These are phyloP conservation scores for Ensete ventricosum DNA, from an alignment of 176 grass and related monocot species.

Conservation along the genomic window DNA sequence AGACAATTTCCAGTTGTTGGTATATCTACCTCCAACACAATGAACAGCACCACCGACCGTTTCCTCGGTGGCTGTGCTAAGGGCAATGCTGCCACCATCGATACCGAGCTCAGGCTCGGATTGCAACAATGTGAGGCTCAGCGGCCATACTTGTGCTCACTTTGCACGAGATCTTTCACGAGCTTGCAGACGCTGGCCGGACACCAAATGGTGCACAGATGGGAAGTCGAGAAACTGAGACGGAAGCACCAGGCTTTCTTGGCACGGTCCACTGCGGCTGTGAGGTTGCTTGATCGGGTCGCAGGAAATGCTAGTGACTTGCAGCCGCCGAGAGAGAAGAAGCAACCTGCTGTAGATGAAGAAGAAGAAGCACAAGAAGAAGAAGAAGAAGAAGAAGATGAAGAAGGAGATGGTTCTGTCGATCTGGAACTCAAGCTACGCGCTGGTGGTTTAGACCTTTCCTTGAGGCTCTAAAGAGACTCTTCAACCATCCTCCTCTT, in stretches of 20 bases:
- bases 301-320: no score
- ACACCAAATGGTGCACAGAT: slow-evolving; percentile 7
- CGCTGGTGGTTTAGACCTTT: neutral
- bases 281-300: neutral
- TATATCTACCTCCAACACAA: no score
- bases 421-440: neutral
- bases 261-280: neutral
- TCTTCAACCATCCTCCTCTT: no score
- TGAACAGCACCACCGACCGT: no score
- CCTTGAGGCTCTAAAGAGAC: neutral
- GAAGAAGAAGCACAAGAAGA: no score
- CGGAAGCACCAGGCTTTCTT: neutral
- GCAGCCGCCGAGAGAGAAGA: no score
- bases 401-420: neutral
- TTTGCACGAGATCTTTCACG: neutral
- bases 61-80: no score
- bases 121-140: neutral
- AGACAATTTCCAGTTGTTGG: no score
- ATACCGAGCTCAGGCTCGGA: slow-evolving; percentile 6
- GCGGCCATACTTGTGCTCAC: neutral
- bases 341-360: no score
- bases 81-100: no score
- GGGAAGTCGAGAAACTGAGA: neutral
- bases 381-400: no score
- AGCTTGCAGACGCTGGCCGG: slow-evolving; percentile 4